A percentile compares a stretch with the other conserved stretches of the same genome.
Evolutionary conservation across 1,284 basidiomycete genomes (phyloP).

Genomic region (Naganishia sp.): DNA sequence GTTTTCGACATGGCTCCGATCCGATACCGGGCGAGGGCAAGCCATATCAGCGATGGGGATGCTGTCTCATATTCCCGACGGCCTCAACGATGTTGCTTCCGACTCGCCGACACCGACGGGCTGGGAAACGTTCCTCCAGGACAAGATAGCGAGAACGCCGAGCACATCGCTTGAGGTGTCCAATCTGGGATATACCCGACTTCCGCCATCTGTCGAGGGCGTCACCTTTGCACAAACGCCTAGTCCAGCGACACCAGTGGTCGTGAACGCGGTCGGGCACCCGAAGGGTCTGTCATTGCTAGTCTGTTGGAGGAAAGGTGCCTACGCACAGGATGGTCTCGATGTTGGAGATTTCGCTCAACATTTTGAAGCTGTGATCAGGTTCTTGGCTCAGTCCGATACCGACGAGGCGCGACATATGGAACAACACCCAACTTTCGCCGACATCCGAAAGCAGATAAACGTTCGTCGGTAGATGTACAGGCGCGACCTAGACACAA

Average conservation of each 20-base stretch:
- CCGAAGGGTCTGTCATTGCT: conserved; percentile 41
- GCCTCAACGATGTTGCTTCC: conserved; percentile 13
- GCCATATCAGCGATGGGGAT: conserved; percentile 41
- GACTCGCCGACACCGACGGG: conserved; percentile 41
- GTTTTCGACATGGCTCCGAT: conserved; percentile 27
- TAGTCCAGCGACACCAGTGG: conserved; percentile 35
- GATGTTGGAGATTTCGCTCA: conserved; percentile 5
- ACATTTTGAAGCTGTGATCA: background rate
- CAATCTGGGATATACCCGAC: conserved; percentile 42
- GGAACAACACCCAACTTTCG: background rate
- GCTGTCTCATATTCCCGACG: conserved; percentile 44
- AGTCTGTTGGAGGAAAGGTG: conserved; percentile 39
- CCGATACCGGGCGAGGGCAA: conserved; percentile 23
- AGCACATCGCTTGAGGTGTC: conserved; percentile 36
- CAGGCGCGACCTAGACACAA: background rate
- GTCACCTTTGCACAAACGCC: conserved; percentile 42
- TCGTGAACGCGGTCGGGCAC: conserved; percentile 40
- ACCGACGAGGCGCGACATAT: background rate
- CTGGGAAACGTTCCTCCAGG: conserved; percentile 46
- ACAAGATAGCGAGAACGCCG: conserved; percentile 31
- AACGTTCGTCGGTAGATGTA: no score
- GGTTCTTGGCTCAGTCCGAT: background rate
- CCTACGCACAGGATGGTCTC: conserved; percentile 1
- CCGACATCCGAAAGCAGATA: background rate
- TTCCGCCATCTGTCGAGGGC: conserved; percentile 40